These are phyloP conservation scores for Aspergillus jensenii DNA, from an alignment of 2,329 filamentous ascomycete genomes.

Conservation along the genomic window DNA sequence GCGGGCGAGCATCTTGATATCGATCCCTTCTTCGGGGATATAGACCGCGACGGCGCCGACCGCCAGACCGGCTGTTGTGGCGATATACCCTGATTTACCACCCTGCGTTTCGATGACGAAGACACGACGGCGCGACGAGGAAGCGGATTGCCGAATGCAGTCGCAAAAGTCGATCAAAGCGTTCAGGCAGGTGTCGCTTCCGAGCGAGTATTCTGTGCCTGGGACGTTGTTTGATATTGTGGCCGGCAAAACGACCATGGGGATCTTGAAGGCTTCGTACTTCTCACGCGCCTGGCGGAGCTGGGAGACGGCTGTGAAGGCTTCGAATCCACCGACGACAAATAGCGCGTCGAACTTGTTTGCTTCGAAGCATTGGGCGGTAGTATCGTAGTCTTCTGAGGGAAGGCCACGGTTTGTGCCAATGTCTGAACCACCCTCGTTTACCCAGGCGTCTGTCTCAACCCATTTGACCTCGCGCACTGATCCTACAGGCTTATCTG, in stretches of 20 bases:
- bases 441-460: constrained; percentile 92
- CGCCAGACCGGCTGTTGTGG: constrained; percentile 84
- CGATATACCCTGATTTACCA: constrained; percentile 89
- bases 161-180: constrained; percentile 94
- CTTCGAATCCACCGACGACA: constrained; percentile 92
- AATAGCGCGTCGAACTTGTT: constrained; percentile 92
- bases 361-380: constrained; percentile 78
- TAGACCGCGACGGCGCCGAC: constrained; percentile 93
- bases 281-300: constrained; percentile 75
- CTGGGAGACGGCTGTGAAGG: constrained; percentile 87
- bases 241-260: constrained; percentile 87
- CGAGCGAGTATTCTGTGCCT: constrained; percentile 93
- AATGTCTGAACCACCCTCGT: constrained; percentile 95
- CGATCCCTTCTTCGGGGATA: constrained; percentile 94
- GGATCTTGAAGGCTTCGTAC: constrained; percentile 86
- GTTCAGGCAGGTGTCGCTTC: constrained; percentile 95
- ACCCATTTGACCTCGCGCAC: constrained; percentile 89
- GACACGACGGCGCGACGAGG: constrained; percentile 85
- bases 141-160: constrained; percentile 95
- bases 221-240: constrained; percentile 99
- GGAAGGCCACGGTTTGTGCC: constrained; percentile 95
- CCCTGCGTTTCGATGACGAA: constrained; percentile 99
- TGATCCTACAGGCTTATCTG: constrained; percentile 74
- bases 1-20: constrained; percentile 84
- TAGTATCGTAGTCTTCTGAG: constrained; percentile 77